Percentiles rank a stretch among this genome's conserved stretches.
Evolutionary conservation across 2,329 filamentous ascomycete species (phyloP).

Genomic region (Colletotrichum viniferum): DNA sequence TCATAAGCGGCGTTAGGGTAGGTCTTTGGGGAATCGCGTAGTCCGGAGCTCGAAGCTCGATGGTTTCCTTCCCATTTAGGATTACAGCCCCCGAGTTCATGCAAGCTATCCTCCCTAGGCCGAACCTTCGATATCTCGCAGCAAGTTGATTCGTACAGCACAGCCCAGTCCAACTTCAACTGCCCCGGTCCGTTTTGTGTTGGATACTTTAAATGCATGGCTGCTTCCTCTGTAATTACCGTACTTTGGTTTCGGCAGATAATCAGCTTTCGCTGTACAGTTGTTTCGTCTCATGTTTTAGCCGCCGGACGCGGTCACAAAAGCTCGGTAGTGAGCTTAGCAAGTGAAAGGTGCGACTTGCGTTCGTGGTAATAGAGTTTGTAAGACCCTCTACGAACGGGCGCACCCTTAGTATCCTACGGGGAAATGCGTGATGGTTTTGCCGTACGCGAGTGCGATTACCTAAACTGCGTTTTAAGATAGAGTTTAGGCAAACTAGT

Average conservation of each 20-base stretch:
- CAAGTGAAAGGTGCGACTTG: background rate
- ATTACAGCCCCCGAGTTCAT: background rate
- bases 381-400: background rate
- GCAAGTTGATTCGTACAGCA: background rate
- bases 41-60: background rate
- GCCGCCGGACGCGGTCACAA: background rate
- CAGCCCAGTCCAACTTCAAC: background rate
- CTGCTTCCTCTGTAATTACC: too few species aligned
- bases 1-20: background rate
- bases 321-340: background rate
- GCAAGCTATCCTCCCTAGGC: background rate
- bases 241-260: background rate
- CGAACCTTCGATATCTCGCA: background rate
- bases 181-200: background rate
- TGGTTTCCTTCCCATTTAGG: background rate
- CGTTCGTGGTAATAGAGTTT: background rate
- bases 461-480: background rate
- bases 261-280: background rate
- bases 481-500: background rate
- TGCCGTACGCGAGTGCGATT: background rate
- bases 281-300: background rate
- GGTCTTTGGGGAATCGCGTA: background rate
- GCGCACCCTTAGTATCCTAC: background rate
- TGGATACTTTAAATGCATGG: background rate
- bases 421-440: background rate